phyloP scores from a whole-genome alignment of 2,329 filamentous ascomycete species.

The Paecilomyces sp. region DNA sequence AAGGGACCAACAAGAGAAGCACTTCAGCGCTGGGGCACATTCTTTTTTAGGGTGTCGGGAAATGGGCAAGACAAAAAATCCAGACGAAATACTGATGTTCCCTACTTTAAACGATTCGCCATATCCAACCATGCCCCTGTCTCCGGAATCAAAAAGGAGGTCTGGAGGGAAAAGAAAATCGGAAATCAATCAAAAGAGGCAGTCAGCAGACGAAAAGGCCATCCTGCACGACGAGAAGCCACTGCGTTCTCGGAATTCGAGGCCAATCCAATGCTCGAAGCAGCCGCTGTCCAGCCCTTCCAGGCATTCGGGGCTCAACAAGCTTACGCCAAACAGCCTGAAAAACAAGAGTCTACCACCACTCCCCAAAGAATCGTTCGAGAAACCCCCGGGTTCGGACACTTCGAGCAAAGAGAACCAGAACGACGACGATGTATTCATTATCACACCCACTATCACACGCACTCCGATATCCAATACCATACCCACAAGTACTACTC shows the following conservation, averaged over 20 bases:
- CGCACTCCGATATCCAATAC: conserved; percentile 29
- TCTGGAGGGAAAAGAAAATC: conserved; percentile 1
- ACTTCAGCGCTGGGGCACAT: conserved; percentile 18
- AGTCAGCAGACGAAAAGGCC: conserved; percentile 12
- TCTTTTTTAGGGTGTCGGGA: conserved; percentile 37
- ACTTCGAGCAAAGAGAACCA: conserved; percentile 15
- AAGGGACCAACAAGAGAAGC: conserved; percentile 14
- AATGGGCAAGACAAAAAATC: conserved; percentile 28
- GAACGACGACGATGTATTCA: conserved; percentile 25
- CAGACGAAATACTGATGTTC: conserved; percentile 31
- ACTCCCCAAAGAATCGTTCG: neutral
- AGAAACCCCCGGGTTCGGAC: conserved; percentile 3
- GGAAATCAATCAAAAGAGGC: conserved; percentile 3
- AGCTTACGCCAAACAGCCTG: neutral
- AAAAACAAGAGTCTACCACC: neutral
- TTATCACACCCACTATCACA: conserved; percentile 36
- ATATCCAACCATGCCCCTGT: conserved; percentile 15
- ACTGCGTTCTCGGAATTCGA: conserved; percentile 27
- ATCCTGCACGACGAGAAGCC: conserved; percentile 20
- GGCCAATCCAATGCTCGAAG: conserved; percentile 26
- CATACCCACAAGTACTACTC: conserved; percentile 8
- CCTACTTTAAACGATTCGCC: conserved; percentile 16
- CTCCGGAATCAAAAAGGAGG: conserved; percentile 14
- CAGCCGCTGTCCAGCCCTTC: conserved; percentile 14
- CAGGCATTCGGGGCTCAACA: neutral